Evolutionary conservation across 2,329 filamentous ascomycete species (phyloP), one percentile per base, ranked within the genome.

Genomic region (Diaporthe longicolla): DNA sequence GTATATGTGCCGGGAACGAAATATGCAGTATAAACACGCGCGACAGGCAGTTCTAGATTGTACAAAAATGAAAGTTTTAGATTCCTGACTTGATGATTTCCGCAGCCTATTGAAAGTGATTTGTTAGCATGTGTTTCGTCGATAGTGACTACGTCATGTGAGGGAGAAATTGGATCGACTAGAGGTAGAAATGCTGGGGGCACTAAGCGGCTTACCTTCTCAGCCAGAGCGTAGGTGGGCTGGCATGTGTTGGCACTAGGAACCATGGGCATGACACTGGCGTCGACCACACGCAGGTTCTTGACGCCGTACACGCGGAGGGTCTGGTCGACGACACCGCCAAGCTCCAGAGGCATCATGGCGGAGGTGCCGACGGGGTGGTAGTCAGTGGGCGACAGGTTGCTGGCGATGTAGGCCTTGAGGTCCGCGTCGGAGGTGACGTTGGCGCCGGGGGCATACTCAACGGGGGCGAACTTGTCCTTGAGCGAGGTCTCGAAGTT

Each of bases 211-310:
- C 71, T 66, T 61, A 73, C 75, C 78, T 85, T 86, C 78, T 86
- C 85, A 11, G 73, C 74, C 59, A 77, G 37, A 10, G 76, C 76
- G 24, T 77, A 77, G 11, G 74, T 68, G 29, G 77, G 72, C 57
- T 77, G 77, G 35, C 76, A 77, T 43, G 79, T 75, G 73, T 81
- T 80, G 8, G 79, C 79, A 26, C 77, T 73, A 8, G 84, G 84
- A 40, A 85, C 80, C 54, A 85, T 77, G 13, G 85, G 85, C 37
- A 85, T 82, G 50, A 86, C 80, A 40, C 82, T 82, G 8, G 82
- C 82, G 73, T 86, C 85, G 4, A 85, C 83, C 35, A 86, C 79
- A 17, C 84, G 80, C 55, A 86, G 76, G 69, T 83, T 84, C 50
- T 78, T 77, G 21, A 81, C 82, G 17, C 63, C 45, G 9, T 66